phyloP scores from a whole-genome alignment of 2,329 filamentous ascomycete species.

The Phyllosticta citriasiana region DNA sequence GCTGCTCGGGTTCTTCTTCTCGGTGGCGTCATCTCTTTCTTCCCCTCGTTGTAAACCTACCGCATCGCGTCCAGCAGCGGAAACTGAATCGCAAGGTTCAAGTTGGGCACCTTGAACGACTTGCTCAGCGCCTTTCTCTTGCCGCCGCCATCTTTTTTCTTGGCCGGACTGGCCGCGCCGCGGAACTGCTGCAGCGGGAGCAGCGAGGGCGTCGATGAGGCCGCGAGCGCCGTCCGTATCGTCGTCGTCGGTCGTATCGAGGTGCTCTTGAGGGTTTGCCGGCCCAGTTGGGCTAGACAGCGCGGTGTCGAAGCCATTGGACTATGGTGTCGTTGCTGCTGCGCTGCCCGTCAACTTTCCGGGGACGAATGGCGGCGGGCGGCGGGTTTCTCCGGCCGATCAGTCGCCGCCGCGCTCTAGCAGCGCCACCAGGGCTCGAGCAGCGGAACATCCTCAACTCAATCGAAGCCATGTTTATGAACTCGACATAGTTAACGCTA shows the following conservation, averaged over 20 bases:
- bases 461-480: no score
- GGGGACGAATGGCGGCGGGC: neutral
- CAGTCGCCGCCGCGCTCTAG: neutral
- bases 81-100: conserved; percentile 61
- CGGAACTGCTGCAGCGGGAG: conserved; percentile 29
- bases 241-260: neutral
- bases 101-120: conserved; percentile 52
- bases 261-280: conserved; percentile 13
- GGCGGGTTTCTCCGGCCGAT: conserved; percentile 2
- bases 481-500: no score
- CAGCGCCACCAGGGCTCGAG: neutral
- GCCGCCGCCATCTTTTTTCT: conserved; percentile 29
- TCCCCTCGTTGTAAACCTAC: conserved; percentile 36
- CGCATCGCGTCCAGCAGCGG: conserved; percentile 88
- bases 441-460: no score
- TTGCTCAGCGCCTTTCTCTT: conserved; percentile 54
- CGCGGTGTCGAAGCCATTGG: conserved; percentile 27
- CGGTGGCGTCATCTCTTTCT: neutral
- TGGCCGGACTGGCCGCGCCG: conserved; percentile 26
- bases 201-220: neutral
- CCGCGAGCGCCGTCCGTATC: neutral
- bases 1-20: neutral
- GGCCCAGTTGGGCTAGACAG: conserved; percentile 25
- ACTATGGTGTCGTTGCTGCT: conserved; percentile 3
- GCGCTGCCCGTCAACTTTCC: conserved; percentile 6